Conservation (phyloP, 2,329 filamentous ascomycete genomes). For the Aureobasidium vineae region DNA sequence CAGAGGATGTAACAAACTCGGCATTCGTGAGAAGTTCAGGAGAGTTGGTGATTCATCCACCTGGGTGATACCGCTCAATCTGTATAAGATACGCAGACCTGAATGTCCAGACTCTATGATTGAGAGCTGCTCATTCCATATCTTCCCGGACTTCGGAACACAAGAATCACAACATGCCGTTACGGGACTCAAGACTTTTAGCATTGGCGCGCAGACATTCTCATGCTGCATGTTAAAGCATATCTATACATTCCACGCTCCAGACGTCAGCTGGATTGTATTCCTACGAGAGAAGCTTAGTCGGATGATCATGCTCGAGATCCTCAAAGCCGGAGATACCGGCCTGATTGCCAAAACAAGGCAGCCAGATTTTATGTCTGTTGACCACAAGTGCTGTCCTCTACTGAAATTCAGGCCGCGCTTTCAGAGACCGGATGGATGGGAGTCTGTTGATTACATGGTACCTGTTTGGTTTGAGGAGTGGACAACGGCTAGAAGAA, state of each 20-base stretch:
- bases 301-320: conserved; percentile 13
- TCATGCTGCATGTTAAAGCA: conserved; percentile 23
- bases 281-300: conserved; percentile 3
- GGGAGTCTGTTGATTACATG: conserved; percentile 24
- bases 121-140: conserved; percentile 16
- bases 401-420: background rate
- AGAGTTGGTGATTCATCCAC: conserved; percentile 13
- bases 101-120: conserved; percentile 1
- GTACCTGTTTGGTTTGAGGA: conserved; percentile 22
- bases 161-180: background rate
- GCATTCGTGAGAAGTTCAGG: conserved; percentile 3
- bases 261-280: conserved; percentile 8
- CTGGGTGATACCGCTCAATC: conserved; percentile 18
- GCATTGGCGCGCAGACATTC: conserved; percentile 3
- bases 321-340: background rate
- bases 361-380: background rate
- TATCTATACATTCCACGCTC: conserved; percentile 4
- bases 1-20: conserved; percentile 1
- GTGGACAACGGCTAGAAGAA: background rate
- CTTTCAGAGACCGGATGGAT: background rate
- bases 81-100: conserved; percentile 5
- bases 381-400: background rate
- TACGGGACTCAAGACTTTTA: conserved; percentile 15
- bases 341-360: background rate
- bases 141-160: conserved; percentile 7